Conservation (phyloP, 2,329 filamentous ascomycete species). For the Aureobasidium pullulans region DNA sequence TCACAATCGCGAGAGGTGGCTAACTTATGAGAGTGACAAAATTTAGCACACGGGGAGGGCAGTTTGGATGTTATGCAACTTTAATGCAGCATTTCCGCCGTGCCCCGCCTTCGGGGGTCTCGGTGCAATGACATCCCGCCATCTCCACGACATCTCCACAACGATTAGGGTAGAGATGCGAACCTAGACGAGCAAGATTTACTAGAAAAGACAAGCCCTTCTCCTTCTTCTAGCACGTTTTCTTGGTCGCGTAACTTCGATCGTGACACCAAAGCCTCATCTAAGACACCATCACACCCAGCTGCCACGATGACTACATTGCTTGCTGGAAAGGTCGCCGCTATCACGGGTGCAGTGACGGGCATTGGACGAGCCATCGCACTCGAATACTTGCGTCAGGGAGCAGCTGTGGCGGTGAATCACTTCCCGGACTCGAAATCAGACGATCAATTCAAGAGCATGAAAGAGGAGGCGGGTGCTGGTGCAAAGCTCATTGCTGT, state of each 20-base stretch:
- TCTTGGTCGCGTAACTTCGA: background rate
- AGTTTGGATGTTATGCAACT: no score
- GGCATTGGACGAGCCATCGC: constrained; percentile 75
- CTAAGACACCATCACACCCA: background rate
- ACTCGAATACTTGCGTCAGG: constrained; percentile 69
- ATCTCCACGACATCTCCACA: constrained; percentile 2
- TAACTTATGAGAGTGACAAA: no score
- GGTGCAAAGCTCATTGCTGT: constrained; percentile 53
- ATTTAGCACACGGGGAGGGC: no score
- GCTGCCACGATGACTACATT: background rate
- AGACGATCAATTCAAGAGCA: constrained; percentile 39
- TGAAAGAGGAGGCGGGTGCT: constrained; percentile 35
- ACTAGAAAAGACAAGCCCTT: background rate
- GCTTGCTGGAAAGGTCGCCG: constrained; percentile 24
- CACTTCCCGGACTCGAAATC: constrained; percentile 57
- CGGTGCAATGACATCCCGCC: constrained; percentile 1
- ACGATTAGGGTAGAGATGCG: background rate
- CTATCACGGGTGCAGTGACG: constrained; percentile 26
- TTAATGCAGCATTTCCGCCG: no score
- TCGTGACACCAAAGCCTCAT: background rate
- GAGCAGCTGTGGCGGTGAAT: constrained; percentile 72
- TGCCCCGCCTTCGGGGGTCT: background rate
- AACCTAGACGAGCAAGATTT: background rate
- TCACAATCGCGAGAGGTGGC: no score
- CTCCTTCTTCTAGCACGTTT: background rate